Conservation (phyloP, 805 yeast genomes). For the Saccharomycopsis javanensis region DNA sequence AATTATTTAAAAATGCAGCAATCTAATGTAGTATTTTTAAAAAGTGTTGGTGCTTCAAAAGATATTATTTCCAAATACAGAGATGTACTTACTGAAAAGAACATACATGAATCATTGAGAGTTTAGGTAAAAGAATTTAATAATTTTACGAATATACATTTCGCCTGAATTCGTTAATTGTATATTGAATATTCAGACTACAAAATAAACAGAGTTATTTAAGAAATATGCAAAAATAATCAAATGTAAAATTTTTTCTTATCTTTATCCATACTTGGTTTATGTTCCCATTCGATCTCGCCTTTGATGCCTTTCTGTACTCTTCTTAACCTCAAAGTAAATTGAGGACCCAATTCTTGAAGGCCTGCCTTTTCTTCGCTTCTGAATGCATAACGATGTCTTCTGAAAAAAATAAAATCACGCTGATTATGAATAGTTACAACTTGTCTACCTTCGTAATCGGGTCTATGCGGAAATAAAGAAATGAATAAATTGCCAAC, state of each 20-base stretch:
- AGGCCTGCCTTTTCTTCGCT: conserved; percentile 89
- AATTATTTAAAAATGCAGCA: background rate
- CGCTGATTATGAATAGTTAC: conserved; percentile 93
- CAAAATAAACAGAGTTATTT: background rate
- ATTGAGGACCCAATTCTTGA: conserved; percentile 95
- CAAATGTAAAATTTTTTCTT: conserved; percentile 84
- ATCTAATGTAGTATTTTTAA: background rate
- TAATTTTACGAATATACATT: background rate
- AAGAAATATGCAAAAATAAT: background rate
- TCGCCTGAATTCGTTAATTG: too few relatives aligned
- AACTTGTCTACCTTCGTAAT: conserved; percentile 91
- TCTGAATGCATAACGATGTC: conserved; percentile 85
- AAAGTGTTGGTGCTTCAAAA: background rate
- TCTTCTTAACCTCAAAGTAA: conserved; percentile 79
- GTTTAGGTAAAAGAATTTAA: background rate
- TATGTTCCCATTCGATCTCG: conserved; percentile 94
- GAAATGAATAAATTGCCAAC: conserved; percentile 90
- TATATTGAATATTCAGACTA: background rate
- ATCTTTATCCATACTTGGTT: conserved; percentile 93
- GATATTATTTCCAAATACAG: background rate
- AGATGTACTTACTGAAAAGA: background rate
- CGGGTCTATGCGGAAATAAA: conserved; percentile 86
- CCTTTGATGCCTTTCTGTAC: conserved; percentile 86
- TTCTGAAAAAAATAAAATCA: conserved; percentile 88
- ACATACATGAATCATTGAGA: background rate